phyloP scores from a whole-genome alignment of 805 yeast genomes.

The Cyberlindnera bimundalis region DNA sequence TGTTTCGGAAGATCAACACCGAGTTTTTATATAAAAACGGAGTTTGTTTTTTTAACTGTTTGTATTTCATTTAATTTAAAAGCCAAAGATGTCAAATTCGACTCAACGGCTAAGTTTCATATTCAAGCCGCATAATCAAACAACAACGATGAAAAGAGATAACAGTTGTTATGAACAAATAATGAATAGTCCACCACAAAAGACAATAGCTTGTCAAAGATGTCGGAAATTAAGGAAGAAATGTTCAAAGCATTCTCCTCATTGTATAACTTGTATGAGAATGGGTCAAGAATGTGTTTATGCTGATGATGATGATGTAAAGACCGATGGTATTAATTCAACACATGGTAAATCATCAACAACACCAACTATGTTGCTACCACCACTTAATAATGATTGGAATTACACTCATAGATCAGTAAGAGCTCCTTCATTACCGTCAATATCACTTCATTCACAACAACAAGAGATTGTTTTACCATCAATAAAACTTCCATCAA shows the following conservation, averaged over 20 bases:
- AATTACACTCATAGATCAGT: constrained; percentile 4
- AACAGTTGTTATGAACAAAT: constrained; percentile 6
- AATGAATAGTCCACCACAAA: constrained; percentile 12
- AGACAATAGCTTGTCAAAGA: constrained; percentile 27
- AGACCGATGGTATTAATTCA: not conserved
- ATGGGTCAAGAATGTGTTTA: constrained; percentile 34
- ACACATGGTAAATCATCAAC: not conserved
- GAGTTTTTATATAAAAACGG: too few species aligned
- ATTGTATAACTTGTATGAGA: constrained; percentile 46
- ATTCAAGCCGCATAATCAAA: constrained; percentile 19
- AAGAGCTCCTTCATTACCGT: not conserved
- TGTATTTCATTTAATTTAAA: too few species aligned
- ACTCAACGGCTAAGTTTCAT: constrained; percentile 9
- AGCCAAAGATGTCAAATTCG: not conserved
- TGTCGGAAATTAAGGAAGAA: constrained; percentile 38
- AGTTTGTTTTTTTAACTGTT: too few species aligned
- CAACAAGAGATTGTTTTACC: constrained; percentile 2
- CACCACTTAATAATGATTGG: constrained; percentile 9
- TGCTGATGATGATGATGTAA: constrained; percentile 16
- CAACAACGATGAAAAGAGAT: constrained; percentile 10
- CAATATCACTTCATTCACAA: not conserved
- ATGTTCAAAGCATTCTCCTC: constrained; percentile 49
- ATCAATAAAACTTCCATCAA: constrained; percentile 16
- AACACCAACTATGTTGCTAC: constrained; percentile 5
- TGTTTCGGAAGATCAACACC: too few species aligned